Conservation (phyloP, 2,329 filamentous ascomycete species). For the Cordyceps fumosorosea region DNA sequence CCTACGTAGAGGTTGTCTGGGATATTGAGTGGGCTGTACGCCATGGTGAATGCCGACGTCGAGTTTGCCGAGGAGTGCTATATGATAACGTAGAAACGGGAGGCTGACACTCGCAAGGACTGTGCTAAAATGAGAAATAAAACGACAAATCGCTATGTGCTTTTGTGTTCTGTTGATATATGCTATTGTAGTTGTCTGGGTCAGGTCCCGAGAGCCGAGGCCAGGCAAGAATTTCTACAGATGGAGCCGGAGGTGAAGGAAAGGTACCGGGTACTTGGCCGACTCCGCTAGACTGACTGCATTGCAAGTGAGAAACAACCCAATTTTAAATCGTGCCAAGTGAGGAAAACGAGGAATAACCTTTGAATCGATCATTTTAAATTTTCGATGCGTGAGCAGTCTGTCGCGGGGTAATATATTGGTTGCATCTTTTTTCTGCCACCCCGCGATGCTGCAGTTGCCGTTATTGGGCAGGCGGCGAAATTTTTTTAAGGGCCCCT, state of each 20-base stretch:
- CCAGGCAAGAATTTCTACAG: background rate
- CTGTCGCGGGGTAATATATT: background rate
- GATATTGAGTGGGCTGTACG: constrained; percentile 10
- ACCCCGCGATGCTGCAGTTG: constrained; percentile 7
- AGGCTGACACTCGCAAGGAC: background rate
- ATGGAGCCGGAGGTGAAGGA: constrained; percentile 6
- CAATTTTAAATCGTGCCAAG: background rate
- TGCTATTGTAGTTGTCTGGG: background rate
- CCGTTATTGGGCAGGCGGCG: constrained; percentile 5
- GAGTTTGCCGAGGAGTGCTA: background rate
- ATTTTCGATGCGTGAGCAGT: background rate
- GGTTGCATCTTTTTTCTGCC: background rate
- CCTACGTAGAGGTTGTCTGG: constrained; percentile 12
- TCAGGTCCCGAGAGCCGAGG: background rate
- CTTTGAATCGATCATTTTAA: too few species aligned
- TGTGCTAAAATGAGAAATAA: too few species aligned
- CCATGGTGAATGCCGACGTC: background rate
- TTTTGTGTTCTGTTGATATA: too few species aligned
- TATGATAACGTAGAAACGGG: background rate
- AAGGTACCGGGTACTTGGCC: background rate
- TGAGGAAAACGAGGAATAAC: background rate
- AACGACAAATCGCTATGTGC: too few species aligned
- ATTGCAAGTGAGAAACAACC: background rate
- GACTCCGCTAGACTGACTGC: constrained; percentile 1
- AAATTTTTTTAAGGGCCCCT: constrained; percentile 7